Evolutionary conservation across 1,284 basidiomycete genomes (phyloP).

Genomic region (Ceratobasidium sp.): DNA sequence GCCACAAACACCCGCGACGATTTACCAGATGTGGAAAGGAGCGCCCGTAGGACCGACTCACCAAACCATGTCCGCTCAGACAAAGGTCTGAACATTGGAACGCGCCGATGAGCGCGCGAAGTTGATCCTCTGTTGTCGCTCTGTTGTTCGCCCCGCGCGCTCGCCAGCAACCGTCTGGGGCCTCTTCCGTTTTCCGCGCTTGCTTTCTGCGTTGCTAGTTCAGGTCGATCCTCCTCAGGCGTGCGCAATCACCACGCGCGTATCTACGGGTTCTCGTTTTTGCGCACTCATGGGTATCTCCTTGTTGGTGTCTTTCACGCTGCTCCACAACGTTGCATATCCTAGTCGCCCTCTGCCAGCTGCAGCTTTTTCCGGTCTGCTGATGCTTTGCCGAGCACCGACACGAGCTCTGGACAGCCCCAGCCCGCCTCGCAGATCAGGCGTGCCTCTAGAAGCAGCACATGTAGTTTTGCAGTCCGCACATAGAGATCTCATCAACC

Average conservation of each 20-base stretch:
- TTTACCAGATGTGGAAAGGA: conserved; percentile 41
- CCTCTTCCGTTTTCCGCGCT: conserved; percentile 12
- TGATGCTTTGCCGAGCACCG: conserved; percentile 43
- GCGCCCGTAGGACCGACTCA: conserved; percentile 34
- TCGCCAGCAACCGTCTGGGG: too few relatives aligned
- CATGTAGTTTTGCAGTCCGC: conserved; percentile 40
- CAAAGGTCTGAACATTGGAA: conserved; percentile 42
- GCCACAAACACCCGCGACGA: conserved; percentile 38
- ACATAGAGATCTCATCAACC: conserved; percentile 40
- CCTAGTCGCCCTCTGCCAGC: conserved; percentile 30
- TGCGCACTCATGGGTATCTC: conserved; percentile 13
- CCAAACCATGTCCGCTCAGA: conserved; percentile 37
- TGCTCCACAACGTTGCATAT: conserved; percentile 38
- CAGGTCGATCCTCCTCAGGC: neutral
- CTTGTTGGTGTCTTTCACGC: conserved; percentile 26
- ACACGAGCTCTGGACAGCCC: conserved; percentile 36
- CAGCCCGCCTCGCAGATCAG: conserved; percentile 42
- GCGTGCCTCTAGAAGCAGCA: conserved; percentile 41
- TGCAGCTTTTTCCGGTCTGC: conserved; percentile 41
- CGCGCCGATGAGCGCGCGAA: conserved; percentile 39
- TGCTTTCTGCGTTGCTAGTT: conserved; percentile 35
- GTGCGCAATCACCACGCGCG: conserved; percentile 36
- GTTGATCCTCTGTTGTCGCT: conserved; percentile 20
- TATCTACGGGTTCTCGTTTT: conserved; percentile 40
- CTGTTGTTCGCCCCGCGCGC: conserved; percentile 25